phyloP scores from a whole-genome alignment of 2,329 filamentous ascomycete species.

The Nannizziopsis barbatae region DNA sequence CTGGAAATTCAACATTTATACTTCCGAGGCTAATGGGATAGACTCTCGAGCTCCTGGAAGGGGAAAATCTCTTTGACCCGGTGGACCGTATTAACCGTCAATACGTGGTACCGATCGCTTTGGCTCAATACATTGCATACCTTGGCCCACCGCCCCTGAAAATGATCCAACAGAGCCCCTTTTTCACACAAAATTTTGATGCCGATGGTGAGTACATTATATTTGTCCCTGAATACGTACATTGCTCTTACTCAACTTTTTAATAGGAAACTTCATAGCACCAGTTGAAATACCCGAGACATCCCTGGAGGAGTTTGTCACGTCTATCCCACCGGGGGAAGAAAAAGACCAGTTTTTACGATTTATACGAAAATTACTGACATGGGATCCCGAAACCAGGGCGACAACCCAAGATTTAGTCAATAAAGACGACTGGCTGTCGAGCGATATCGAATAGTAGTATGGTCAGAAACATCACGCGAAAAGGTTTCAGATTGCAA shows the following conservation, averaged over 20 bases:
- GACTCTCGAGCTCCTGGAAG: slow-evolving; percentile 17
- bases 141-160: slow-evolving; percentile 20
- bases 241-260: background rate
- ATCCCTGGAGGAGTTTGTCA: slow-evolving; percentile 16
- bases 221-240: background rate
- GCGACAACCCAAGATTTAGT: background rate
- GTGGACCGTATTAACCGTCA: slow-evolving; percentile 17
- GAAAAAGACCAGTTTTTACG: slow-evolving; percentile 19
- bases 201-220: slow-evolving; percentile 9
- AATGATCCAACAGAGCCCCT: slow-evolving; percentile 18
- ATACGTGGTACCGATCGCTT: slow-evolving; percentile 21
- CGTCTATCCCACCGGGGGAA: slow-evolving; percentile 17
- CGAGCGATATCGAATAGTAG: background rate
- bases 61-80: slow-evolving; percentile 21
- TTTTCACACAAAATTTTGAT: slow-evolving; percentile 13
- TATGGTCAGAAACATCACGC: too few relatives aligned
- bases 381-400: slow-evolving; percentile 13
- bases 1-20: background rate
- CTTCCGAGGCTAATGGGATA: background rate
- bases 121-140: slow-evolving; percentile 23
- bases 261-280: slow-evolving; percentile 17
- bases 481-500: too few relatives aligned
- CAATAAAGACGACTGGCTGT: background rate
- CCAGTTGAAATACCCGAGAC: slow-evolving; percentile 15
- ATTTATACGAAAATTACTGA: slow-evolving; percentile 19